A percentile compares a stretch with the other conserved stretches of the same genome.
These are phyloP conservation scores for Cladosporium sp. DNA, from an alignment of 2,329 filamentous ascomycete genomes.

Conservation along the genomic window DNA sequence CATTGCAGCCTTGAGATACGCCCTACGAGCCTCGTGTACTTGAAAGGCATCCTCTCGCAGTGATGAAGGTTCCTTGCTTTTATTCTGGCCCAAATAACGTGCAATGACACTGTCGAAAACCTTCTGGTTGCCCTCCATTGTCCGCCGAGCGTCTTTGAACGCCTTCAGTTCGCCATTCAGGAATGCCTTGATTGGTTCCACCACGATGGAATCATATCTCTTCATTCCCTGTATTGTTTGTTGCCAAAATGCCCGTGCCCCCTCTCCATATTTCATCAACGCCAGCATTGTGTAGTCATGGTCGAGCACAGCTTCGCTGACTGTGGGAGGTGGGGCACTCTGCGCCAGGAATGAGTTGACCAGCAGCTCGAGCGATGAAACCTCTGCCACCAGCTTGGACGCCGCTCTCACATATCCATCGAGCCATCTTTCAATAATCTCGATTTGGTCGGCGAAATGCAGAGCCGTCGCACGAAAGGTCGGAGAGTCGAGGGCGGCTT, in stretches of 20 bases:
- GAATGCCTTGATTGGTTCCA: constrained; percentile 77
- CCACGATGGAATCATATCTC: constrained; percentile 67
- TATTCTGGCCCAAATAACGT: constrained; percentile 77
- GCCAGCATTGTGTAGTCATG: constrained; percentile 91
- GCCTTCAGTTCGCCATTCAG: constrained; percentile 70
- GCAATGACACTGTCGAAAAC: constrained; percentile 74
- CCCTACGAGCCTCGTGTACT: constrained; percentile 84
- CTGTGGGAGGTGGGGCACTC: constrained; percentile 63
- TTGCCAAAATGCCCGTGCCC: constrained; percentile 80
- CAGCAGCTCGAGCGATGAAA: constrained; percentile 69
- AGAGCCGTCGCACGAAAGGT: constrained; percentile 83
- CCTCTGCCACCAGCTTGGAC: constrained; percentile 56
- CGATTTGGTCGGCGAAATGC: constrained; percentile 88
- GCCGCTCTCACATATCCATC: constrained; percentile 61
- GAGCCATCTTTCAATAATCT: constrained; percentile 87
- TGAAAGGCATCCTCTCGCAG: constrained; percentile 93
- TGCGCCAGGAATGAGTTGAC: constrained; percentile 71
- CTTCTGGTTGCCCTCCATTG: constrained; percentile 74
- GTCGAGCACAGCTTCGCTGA: constrained; percentile 81
- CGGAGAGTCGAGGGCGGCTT: constrained; percentile 92
- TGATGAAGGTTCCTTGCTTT: constrained; percentile 87
- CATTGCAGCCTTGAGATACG: constrained; percentile 85
- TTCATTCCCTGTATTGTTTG: constrained; percentile 67
- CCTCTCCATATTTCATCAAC: constrained; percentile 77
- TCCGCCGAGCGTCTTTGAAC: constrained; percentile 77